Evolutionary conservation across 805 yeast species (phyloP).

Genomic region (Novakomyces olei): DNA sequence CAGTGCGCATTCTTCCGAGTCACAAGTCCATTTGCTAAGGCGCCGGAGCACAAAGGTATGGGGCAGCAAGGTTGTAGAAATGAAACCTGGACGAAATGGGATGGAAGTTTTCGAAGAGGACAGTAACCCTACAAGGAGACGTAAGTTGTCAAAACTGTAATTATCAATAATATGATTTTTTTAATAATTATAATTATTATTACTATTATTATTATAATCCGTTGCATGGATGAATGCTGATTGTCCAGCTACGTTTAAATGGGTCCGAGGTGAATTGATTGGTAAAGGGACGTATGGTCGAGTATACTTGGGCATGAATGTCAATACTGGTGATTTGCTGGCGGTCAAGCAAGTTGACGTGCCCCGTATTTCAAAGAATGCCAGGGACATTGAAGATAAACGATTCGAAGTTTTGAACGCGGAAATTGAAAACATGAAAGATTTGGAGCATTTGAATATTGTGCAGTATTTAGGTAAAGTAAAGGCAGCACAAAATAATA

Average conservation of each 20-base stretch:
- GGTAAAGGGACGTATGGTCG: conserved; percentile 95
- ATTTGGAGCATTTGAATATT: conserved; percentile 77
- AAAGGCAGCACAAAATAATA: no score
- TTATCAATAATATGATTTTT: conserved; percentile 24
- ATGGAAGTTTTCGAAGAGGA: no score
- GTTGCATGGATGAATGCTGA: no score
- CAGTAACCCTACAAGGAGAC: no score
- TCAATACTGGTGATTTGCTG: conserved; percentile 94
- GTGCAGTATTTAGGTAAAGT: conserved; percentile 87
- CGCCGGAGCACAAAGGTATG: conserved; percentile 85
- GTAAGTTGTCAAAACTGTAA: conserved; percentile 42
- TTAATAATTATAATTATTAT: not conserved
- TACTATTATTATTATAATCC: not conserved
- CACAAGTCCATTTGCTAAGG: conserved; percentile 23
- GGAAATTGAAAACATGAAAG: conserved; percentile 85
- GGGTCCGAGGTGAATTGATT: conserved; percentile 93
- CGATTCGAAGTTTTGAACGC: conserved; percentile 71
- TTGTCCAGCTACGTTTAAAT: conserved; percentile 33
- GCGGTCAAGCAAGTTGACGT: conserved; percentile 89
- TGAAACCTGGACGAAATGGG: conserved; percentile 38
- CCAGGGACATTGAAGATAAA: conserved; percentile 33
- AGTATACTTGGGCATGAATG: conserved; percentile 75
- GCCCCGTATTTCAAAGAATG: conserved; percentile 21
- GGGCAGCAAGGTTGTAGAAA: conserved; percentile 88
- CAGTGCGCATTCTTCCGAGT: conserved; percentile 4